Evolutionary conservation across 2,329 filamentous ascomycete genomes (phyloP).

Genomic region (Lojkania enalia): DNA sequence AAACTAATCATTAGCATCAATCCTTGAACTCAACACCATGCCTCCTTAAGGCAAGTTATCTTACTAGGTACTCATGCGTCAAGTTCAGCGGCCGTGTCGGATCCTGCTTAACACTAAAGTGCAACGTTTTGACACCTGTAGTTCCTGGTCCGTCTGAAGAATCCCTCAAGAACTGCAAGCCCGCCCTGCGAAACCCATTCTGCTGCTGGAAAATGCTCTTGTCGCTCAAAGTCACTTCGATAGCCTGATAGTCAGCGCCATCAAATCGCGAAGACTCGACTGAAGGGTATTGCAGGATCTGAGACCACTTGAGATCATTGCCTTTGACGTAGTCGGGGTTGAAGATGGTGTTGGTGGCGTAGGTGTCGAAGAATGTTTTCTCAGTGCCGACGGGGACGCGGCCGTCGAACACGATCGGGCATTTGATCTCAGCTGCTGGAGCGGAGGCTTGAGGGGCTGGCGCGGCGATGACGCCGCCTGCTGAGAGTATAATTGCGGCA

Average conservation of each 20-base stretch:
- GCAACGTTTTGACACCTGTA: conserved; percentile 62
- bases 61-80: conserved; percentile 64
- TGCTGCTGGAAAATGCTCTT: conserved; percentile 64
- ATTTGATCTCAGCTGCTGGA: conserved; percentile 27
- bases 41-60: not conserved
- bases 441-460: conserved; percentile 16
- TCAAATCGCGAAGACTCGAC: conserved; percentile 53
- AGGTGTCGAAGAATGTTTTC: conserved; percentile 37
- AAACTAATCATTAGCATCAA: conserved; percentile 56
- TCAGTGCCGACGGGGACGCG: conserved; percentile 32
- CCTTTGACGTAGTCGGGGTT: conserved; percentile 59
- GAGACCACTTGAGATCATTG: conserved; percentile 55
- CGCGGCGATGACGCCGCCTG: conserved; percentile 31
- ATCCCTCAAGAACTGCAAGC: conserved; percentile 57
- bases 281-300: conserved; percentile 55
- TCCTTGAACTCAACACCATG: conserved; percentile 46
- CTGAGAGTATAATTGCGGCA: conserved; percentile 23
- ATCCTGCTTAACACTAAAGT: conserved; percentile 63
- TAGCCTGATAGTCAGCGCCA: conserved; percentile 44
- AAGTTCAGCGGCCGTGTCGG: conserved; percentile 57
- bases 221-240: conserved; percentile 62
- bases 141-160: conserved; percentile 58
- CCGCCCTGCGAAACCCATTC: conserved; percentile 63
- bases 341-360: conserved; percentile 48
- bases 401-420: conserved; percentile 44